Evolutionary conservation across 148 eudicot species (phyloP), one percentile per base, ranked within the genome.

Genomic region (Rheum nobile): DNA sequence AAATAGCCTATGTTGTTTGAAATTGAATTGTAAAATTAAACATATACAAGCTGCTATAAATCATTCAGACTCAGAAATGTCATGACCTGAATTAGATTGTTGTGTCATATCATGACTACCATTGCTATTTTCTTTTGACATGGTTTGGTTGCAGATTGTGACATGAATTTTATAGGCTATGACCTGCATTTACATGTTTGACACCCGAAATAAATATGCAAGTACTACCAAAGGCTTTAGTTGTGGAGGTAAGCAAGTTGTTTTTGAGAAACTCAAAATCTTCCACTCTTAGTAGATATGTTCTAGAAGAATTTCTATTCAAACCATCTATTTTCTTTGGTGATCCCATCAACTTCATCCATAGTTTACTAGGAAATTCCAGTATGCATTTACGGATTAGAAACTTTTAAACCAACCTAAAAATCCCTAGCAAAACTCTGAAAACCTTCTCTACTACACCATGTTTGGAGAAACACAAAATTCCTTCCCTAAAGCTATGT

Each of bases 261-360:
- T 83, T 85, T 65, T 83, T 88, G 59, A 79, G 72, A 77, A 89
- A 86, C 70, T 91, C 90, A 47, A 85, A 72, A 74, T 91, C 92
- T 38, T 77, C 88, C 77, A 84, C 72, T 80, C 80, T 88, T 12
- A 88, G 70, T 78, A 96, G 95, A 71, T 93, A 90, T 59, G 97
- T 89, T 88, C 91, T 94, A 71, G 96, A 79, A 70, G 98, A 94
- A 74, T 84, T 85, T 72, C 80, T 59, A 63, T 82, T 85, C 74
- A 93, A 91, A 73, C 89, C 93, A 28, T 88, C n/a, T n/a, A n/a
- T n/a, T n/a, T n/a, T n/a, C n/a, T n/a, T n/a, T n/a, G n/a, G n/a
- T n/a, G n/a, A n/a, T n/a, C n/a, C n/a, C n/a, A n/a, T n/a, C n/a
- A n/a, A n/a, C n/a, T n/a, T n/a, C n/a, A n/a, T n/a, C n/a, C n/a